A percentile compares a stretch with the other conserved stretches of the same genome.
Evolutionary conservation across 2,329 filamentous ascomycete species (phyloP).

Genomic region (Pleomassaria siparia): DNA sequence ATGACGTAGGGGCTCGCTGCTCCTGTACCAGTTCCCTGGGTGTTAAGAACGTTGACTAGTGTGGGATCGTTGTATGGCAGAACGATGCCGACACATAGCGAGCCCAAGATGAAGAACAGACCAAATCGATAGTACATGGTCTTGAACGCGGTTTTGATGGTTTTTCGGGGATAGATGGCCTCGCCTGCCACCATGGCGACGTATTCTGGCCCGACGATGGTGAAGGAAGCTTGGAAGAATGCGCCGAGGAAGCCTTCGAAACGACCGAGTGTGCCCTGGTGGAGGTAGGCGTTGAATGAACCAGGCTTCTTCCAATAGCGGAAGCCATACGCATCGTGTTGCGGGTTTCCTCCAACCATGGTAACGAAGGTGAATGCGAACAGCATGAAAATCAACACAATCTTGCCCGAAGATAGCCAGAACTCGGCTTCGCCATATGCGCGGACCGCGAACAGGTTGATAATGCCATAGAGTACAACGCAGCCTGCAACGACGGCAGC

Average conservation of each 20-base stretch:
- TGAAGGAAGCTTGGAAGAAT: slow-evolving; percentile 42
- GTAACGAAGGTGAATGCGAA: slow-evolving; percentile 47
- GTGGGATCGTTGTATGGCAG: slow-evolving; percentile 68
- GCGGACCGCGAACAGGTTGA: slow-evolving; percentile 27
- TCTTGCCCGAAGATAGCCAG: slow-evolving; percentile 43
- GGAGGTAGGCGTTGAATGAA: slow-evolving; percentile 29
- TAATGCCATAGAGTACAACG: slow-evolving; percentile 42
- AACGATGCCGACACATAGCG: slow-evolving; percentile 46
- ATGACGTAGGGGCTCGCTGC: slow-evolving; percentile 63
- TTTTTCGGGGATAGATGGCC: slow-evolving; percentile 40
- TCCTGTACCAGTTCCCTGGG: slow-evolving; percentile 45
- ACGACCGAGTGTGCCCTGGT: slow-evolving; percentile 26
- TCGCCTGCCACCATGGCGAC: slow-evolving; percentile 50
- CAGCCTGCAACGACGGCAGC: slow-evolving; percentile 39
- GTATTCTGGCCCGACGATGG: slow-evolving; percentile 48
- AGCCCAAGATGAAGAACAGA: slow-evolving; percentile 46
- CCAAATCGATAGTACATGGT: slow-evolving; percentile 44
- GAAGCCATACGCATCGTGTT: slow-evolving; percentile 43
- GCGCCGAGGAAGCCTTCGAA: slow-evolving; percentile 34
- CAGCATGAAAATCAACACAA: slow-evolving; percentile 45
- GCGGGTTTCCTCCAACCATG: slow-evolving; percentile 46
- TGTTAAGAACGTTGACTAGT: slow-evolving; percentile 56
- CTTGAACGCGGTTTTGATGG: slow-evolving; percentile 46
- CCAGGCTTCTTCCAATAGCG: slow-evolving; percentile 44
- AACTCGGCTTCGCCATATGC: slow-evolving; percentile 43